phyloP scores from a whole-genome alignment of 1,284 basidiomycete genomes.

The Moesziomyces sp. region DNA sequence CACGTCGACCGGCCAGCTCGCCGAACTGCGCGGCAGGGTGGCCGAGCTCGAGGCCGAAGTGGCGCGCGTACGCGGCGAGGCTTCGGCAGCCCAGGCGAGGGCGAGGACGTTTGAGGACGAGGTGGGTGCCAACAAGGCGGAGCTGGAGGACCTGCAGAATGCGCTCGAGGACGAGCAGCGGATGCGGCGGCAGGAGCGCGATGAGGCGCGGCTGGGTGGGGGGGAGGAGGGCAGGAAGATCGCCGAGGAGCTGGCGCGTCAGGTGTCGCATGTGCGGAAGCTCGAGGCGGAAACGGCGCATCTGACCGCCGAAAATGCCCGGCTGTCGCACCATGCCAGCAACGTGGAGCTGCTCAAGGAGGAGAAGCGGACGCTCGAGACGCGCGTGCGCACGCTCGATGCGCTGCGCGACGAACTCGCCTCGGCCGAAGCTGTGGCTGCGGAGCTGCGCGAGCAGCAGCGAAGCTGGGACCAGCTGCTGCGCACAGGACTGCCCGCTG shows the following conservation, averaged over 20 bases:
- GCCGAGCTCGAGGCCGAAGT: constrained; percentile 33
- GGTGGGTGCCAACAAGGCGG: constrained; percentile 33
- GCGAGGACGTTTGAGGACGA: constrained; percentile 26
- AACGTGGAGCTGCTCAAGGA: constrained; percentile 60
- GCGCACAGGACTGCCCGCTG: constrained; percentile 9
- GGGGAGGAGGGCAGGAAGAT: constrained; percentile 29
- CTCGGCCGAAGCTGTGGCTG: constrained; percentile 51
- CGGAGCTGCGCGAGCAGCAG: constrained; percentile 50
- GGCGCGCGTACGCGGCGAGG: constrained; percentile 29
- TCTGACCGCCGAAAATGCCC: constrained; percentile 43
- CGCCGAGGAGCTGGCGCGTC: constrained; percentile 40
- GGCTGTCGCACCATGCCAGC: constrained; percentile 34
- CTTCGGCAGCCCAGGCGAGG: constrained; percentile 15
- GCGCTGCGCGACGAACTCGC: constrained; percentile 40
- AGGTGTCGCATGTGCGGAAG: constrained; percentile 31
- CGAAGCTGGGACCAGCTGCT: constrained; percentile 34
- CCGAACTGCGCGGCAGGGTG: constrained; percentile 10
- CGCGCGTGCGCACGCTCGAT: constrained; percentile 47
- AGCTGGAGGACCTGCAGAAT: constrained; percentile 45
- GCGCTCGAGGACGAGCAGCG: constrained; percentile 46
- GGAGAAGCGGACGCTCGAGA: constrained; percentile 58
- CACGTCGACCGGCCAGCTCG: constrained; percentile 9
- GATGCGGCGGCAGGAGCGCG: constrained; percentile 21
- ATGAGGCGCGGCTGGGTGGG: constrained; percentile 12
- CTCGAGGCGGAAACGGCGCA: constrained; percentile 49